These are phyloP conservation scores for Trichophyton rubrum DNA, from an alignment of 2,329 filamentous ascomycete species.

Conservation along the genomic window DNA sequence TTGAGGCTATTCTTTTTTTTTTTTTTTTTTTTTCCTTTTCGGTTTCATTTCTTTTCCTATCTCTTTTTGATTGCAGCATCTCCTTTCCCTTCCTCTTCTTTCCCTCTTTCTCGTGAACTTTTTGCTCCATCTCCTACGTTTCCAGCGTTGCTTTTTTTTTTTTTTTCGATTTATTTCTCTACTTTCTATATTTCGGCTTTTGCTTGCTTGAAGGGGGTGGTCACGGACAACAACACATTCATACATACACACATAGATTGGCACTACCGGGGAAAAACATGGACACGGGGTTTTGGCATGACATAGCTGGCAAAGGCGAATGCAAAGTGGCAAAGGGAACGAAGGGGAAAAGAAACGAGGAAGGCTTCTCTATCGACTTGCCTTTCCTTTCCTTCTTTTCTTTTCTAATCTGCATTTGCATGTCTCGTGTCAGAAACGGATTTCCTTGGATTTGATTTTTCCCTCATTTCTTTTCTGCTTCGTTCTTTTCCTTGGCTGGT, in stretches of 20 bases:
- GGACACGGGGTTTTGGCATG: conserved; percentile 7
- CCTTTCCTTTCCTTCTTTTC: conserved; percentile 3
- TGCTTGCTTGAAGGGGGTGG: conserved; percentile 12
- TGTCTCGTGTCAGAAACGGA: not conserved
- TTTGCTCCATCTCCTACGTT: conserved; percentile 7
- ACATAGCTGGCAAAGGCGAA: conserved; percentile 24
- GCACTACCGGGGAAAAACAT: conserved; percentile 21
- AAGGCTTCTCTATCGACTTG: not conserved
- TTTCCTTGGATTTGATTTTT: conserved; percentile 18
- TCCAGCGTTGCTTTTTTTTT: conserved; percentile 21
- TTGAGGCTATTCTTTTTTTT: conserved; percentile 13
- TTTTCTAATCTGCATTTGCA: conserved; percentile 16
- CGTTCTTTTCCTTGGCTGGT: not conserved
- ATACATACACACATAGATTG: conserved; percentile 16
- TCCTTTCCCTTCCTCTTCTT: not conserved
- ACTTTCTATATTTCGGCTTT: conserved; percentile 10
- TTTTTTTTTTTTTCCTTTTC: not conserved
- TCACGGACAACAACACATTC: conserved; percentile 16
- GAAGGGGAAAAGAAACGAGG: too few species aligned
- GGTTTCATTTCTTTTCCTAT: not conserved
- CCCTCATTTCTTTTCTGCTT: conserved; percentile 6
- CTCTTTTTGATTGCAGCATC: not conserved
- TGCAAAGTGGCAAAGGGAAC: conserved; percentile 14
- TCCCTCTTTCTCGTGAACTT: not conserved
- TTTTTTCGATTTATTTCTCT: conserved; percentile 26